Evolutionary conservation across 2,329 filamentous ascomycete genomes (phyloP).

Genomic region (Madurella fahalii): DNA sequence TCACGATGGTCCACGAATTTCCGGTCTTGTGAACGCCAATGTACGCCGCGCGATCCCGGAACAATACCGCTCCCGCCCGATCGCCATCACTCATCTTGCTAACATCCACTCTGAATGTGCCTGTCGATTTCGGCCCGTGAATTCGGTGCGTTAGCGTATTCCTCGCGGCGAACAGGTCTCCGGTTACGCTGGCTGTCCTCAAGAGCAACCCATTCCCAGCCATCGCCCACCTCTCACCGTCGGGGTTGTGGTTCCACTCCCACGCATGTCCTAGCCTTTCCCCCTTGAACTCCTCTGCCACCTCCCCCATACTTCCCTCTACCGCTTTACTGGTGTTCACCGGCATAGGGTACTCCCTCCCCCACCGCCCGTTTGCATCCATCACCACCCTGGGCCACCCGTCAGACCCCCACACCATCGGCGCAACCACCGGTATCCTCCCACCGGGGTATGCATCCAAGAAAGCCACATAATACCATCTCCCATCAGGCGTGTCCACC

Average conservation of each 20-base stretch:
- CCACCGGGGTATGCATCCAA: constrained; percentile 53
- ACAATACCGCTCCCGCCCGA: constrained; percentile 46
- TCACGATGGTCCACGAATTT: constrained; percentile 26
- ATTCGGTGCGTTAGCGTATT: constrained; percentile 47
- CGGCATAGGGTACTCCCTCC: constrained; percentile 40
- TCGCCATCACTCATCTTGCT: constrained; percentile 48
- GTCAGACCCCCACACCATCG: constrained; percentile 48
- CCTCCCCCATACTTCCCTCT: constrained; percentile 29
- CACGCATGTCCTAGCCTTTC: constrained; percentile 41
- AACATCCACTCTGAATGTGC: constrained; percentile 47
- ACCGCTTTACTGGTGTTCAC: constrained; percentile 29
- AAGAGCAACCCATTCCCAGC: constrained; percentile 42
- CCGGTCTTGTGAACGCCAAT: constrained; percentile 45
- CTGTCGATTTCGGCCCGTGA: constrained; percentile 41
- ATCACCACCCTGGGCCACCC: constrained; percentile 46
- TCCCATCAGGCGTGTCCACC: constrained; percentile 46
- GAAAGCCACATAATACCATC: constrained; percentile 60
- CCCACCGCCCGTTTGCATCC: constrained; percentile 45
- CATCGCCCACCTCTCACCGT: constrained; percentile 39
- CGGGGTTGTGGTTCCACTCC: constrained; percentile 62
- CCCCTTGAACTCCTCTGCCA: constrained; percentile 43
- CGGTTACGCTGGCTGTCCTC: constrained; percentile 46
- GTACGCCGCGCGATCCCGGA: constrained; percentile 50
- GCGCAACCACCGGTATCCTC: constrained; percentile 53
- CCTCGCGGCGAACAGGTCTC: constrained; percentile 44